These are phyloP conservation scores for Leonotis leonurus DNA, from an alignment of 257 asterid genomes.

Conservation along the genomic window DNA sequence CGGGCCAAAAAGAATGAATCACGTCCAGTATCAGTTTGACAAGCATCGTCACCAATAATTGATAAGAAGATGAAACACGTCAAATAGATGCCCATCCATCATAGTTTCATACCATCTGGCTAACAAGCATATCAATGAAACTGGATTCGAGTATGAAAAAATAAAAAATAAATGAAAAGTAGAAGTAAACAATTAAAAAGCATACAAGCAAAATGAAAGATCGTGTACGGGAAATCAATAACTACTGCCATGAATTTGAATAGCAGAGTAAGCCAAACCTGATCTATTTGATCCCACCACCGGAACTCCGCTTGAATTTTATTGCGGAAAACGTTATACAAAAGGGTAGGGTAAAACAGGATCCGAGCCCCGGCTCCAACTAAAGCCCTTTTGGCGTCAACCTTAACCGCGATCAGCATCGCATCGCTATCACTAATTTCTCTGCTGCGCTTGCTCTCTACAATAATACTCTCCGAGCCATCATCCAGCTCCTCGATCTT, in stretches of 20 bases:
- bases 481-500: conserved; percentile 75
- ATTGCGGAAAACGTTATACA: conserved; percentile 85
- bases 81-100: background rate
- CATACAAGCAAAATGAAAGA: background rate
- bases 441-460: conserved; percentile 10
- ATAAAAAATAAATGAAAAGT: background rate
- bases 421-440: conserved; percentile 18
- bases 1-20: background rate
- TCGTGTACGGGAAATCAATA: background rate
- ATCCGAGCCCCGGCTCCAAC: conserved; percentile 98
- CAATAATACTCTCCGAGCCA: conserved; percentile 18
- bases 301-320: conserved; percentile 76
- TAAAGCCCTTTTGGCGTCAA: conserved; percentile 79
- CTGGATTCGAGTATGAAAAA: background rate
- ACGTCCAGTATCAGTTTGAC: background rate
- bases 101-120: background rate
- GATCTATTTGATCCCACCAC: conserved; percentile 97
- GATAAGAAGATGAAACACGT: conserved; percentile 4
- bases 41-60: background rate
- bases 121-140: background rate
- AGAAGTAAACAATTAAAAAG: background rate
- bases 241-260: background rate
- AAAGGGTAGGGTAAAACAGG: conserved; percentile 85
- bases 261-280: conserved; percentile 34
- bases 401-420: conserved; percentile 46